Base-by-base conservation (phyloP, 2,329 filamentous ascomycete genomes). In the Calonectria hongkongensis region DNA sequence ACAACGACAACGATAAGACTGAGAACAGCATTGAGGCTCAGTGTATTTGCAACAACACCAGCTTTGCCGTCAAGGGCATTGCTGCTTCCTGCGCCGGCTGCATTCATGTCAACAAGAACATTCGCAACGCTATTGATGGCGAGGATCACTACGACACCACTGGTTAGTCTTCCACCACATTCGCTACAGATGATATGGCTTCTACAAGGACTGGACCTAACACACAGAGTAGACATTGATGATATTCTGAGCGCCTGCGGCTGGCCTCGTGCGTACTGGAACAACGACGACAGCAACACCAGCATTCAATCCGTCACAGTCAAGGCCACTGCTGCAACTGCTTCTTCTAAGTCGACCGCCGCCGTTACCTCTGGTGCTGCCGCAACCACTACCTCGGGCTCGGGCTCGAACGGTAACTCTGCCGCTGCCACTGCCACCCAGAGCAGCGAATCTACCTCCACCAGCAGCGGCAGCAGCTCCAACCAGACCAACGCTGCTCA, bases 41-140 rank as follows among this genome's bases (percentile, higher is more conserved):
- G 75, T 86, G 85, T 73, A 75, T 86, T 66, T 85, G 85, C 81
- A 83, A 83, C 74, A 84, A 87, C 80, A 73, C 79, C 62, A 84
- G 83, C 76, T 84, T 87, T 78, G 76, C 85, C 76, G 85, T 86
- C 63, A 74, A 60, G 28, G 71, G 75, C 21, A 75, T 86, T 62
- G 81, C 84, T 21, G 83, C 78, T 3, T 80, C 85, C 25, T 86
- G 85, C 72, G 80, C 81, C 64, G 81, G 80, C 67, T 86, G 85
- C 73, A 83, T 86, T 72, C 82, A 82, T 64, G 72, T 71, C 30
- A 47, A 65, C 15, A 70, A 73, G 15, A 58, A 78, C 28, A 68
- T 75, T 18, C 58, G 78, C 36, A 71, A 79, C 2, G 69, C 78
- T 33, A 73, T 75, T 18, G 75, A 80, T 1, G 71, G 78, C 4